Evolutionary conservation across 2,329 filamentous ascomycete genomes (phyloP).

Genomic region (Ilyonectria destructans): DNA sequence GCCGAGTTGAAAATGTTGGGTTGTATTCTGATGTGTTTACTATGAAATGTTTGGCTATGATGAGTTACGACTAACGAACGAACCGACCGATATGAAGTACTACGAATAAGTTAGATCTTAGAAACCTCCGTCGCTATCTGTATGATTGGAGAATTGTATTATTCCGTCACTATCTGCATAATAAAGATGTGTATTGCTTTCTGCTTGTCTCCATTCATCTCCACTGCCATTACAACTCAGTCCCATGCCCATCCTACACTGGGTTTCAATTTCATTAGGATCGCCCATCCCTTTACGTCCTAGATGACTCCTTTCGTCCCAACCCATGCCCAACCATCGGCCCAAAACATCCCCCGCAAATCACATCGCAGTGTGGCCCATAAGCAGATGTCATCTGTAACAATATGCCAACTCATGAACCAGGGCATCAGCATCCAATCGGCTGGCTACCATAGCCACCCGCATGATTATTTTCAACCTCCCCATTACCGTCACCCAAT

Average conservation of each 20-base stretch:
- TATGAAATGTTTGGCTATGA: slow-evolving; percentile 11
- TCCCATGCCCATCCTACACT: background rate
- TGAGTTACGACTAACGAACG: slow-evolving; percentile 13
- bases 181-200: background rate
- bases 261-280: background rate
- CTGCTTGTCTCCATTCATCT: background rate
- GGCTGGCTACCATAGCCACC: slow-evolving; percentile 9
- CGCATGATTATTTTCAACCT: background rate
- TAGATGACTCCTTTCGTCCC: slow-evolving; percentile 24
- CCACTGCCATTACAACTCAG: background rate
- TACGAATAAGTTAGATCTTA: background rate
- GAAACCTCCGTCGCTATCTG: background rate
- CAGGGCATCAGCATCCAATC: slow-evolving; percentile 17
- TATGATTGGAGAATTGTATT: slow-evolving; percentile 16
- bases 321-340: slow-evolving; percentile 16
- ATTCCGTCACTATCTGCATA: background rate
- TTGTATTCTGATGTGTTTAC: slow-evolving; percentile 1
- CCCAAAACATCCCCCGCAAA: slow-evolving; percentile 20
- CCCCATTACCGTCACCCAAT: background rate
- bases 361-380: slow-evolving; percentile 15
- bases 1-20: background rate
- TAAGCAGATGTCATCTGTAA: slow-evolving; percentile 28
- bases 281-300: slow-evolving; percentile 4
- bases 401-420: slow-evolving; percentile 32
- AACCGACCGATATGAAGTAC: background rate